Evolutionary conservation across 108 stramenopile species (phyloP), one percentile per base, ranked within the genome.

Genomic region (Nitzschia inconspicua): DNA sequence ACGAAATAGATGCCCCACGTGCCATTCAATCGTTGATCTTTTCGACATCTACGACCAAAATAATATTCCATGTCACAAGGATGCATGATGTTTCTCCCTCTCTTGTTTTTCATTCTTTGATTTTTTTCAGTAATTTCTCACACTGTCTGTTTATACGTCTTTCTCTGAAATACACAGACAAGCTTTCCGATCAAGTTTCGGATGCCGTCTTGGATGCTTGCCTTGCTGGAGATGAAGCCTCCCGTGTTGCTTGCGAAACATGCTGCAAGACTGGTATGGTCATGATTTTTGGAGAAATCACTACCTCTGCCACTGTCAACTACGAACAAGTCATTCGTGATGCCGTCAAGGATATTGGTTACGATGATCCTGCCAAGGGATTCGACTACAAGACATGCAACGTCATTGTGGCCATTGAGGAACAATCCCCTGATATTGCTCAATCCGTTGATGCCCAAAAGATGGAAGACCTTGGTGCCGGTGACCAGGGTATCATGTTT

Each of bases 251-350:
- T 30, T 98, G 97, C 73, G 97, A 98, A 75, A 95, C 95, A n/a
- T 91, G 93, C 76, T 88, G 88, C 66, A 98, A 98, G 76, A 96
- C 95, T 3, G 95, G 95, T 46, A 96, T 98, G 83, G 94, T 98
- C 58, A 96, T 98, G 91, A 94, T 96, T 62, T 94, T 98, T 63
- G 97, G 97, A 16, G 97, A 98, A 78, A 98, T 98, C 68, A 95
- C 95, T 62, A 96, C 97, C 40, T 78, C 89, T 19, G 85, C 95
- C 37, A 95, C 90, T 35, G 90, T 98, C 46, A 96, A 98, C 73
- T 98, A 98, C 84, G 97, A 98, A 73, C 88, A 91, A 69, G 88
- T 93, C 46, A 95, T 98, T 67, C 95, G 97, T 34, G 97, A 95
- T 48, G 89, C 93, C 25, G 83, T 98, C 53, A 87, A 93, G 62